Base-by-base conservation (phyloP, 495 filamentous ascomycete species). In the Chaetomium fimeti region DNA sequence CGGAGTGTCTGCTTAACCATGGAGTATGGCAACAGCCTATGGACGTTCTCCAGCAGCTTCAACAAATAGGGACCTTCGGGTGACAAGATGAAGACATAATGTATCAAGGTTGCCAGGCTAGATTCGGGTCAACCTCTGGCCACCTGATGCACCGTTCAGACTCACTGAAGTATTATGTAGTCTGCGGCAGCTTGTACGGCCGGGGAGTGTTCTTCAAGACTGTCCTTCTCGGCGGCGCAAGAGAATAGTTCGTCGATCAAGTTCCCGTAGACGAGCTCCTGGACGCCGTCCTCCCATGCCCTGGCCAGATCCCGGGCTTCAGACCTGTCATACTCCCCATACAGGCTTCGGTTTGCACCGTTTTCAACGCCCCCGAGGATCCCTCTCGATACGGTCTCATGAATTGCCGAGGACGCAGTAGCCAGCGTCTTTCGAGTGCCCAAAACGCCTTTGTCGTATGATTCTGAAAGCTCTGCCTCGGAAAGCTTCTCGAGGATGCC, bases 391-490 rank as follows among this genome's bases (percentile, higher is more conserved):
- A 85, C 76, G 56, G 80, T 79, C 68, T 89, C 87, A 61, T 88
- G 78, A 60, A 90, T 69, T 4, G 80, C 81, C 22, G 84, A 84
- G 18, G 83, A 79, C 13, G 84, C 87, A 29, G 87, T 88, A 8
- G 86, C 84, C 28, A 90, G 76, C 12, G 85, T 85, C 71, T 87
- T 89, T 54, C 87, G 79, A 63, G 82, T 81, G 15, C 87, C 86
- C 40, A 90, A 67, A 8, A 80, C 76, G 7, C 85, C 87, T 69
- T 88, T 88, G 69, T 90, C 87, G 68, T 88, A 90, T 70, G 85
- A 88, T 67, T 89, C 86, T 29, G 84, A 87, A 29, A 89, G 75
- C 29, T 87, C 81, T 20, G 82, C 84, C 18, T 83, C 77, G 4
- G 74, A 81, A n/a, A 89, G 72, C 48, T 82, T 80, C 28, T 72